Percentiles rank a stretch among this genome's conserved stretches.
These are phyloP conservation scores for Fusarium algeriense DNA, from an alignment of 2,329 filamentous ascomycete genomes.

Conservation along the genomic window DNA sequence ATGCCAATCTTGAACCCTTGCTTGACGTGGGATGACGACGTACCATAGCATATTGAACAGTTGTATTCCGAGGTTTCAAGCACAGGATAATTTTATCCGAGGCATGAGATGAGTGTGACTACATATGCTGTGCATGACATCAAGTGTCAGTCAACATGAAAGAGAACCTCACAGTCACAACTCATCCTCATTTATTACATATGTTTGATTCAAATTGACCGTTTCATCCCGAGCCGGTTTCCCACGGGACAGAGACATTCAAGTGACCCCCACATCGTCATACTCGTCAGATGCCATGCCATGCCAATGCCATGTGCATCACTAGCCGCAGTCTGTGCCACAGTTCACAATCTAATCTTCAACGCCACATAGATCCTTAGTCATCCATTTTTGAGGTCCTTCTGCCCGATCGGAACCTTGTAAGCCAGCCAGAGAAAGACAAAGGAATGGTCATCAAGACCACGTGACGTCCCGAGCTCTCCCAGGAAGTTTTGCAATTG, in stretches of 20 bases:
- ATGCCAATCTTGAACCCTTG: conserved; percentile 37
- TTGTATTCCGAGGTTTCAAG: conserved; percentile 17
- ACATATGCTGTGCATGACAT: neutral
- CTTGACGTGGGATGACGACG: conserved; percentile 38
- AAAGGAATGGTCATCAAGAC: conserved; percentile 48
- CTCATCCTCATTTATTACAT: neutral
- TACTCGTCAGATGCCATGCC: conserved; percentile 4
- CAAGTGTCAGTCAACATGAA: neutral
- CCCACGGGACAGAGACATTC: conserved; percentile 39
- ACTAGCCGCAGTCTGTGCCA: neutral
- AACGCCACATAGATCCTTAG: conserved; percentile 1
- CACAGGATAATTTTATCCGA: conserved; percentile 15
- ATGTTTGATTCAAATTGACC: conserved; percentile 20
- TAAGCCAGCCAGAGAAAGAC: conserved; percentile 36
- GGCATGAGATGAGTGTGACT: conserved; percentile 1
- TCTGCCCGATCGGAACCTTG: conserved; percentile 31
- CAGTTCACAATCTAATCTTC: neutral
- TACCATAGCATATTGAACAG: neutral
- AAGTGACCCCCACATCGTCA: conserved; percentile 38
- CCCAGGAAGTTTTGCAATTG: conserved; percentile 48
- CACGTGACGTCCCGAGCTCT: conserved; percentile 53
- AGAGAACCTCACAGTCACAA: neutral
- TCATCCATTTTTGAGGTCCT: conserved; percentile 13
- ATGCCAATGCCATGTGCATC: neutral
- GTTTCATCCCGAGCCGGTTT: conserved; percentile 45